These are phyloP conservation scores for Rhizopogon rudus DNA, from an alignment of 768 basidiomycete genomes.

Conservation along the genomic window DNA sequence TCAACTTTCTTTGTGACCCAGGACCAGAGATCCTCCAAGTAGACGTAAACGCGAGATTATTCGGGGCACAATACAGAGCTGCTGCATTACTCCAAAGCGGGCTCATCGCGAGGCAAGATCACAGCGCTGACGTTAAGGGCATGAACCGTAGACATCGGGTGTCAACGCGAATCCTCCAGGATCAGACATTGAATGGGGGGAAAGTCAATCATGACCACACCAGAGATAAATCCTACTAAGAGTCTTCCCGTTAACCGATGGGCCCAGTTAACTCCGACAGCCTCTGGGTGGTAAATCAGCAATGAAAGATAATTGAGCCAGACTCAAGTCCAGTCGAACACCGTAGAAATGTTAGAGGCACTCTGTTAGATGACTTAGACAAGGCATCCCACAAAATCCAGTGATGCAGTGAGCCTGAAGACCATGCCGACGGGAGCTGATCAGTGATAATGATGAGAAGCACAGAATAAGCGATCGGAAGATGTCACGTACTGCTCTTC, in stretches of 20 bases:
- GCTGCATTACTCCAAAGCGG: neutral
- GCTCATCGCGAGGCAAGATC: neutral
- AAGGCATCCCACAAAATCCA: too few species aligned
- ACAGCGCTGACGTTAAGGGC: neutral
- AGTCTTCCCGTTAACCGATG: neutral
- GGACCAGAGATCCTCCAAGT: neutral
- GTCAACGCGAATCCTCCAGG: neutral
- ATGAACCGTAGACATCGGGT: neutral
- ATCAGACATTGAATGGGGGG: neutral
- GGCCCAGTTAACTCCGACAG: neutral
- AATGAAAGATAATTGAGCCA: neutral
- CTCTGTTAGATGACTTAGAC: neutral
- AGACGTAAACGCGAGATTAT: neutral
- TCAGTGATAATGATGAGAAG: too few species aligned
- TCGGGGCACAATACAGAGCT: neutral
- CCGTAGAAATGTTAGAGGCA: too few species aligned
- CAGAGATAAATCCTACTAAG: neutral
- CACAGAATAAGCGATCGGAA: too few species aligned
- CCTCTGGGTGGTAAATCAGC: neutral
- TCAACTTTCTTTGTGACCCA: neutral
- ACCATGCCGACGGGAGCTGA: too few species aligned
- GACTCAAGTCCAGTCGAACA: neutral
- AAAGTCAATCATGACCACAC: neutral
- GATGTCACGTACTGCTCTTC: too few species aligned
- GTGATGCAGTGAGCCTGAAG: too few species aligned